Conservation (phyloP, 2,329 filamentous ascomycete genomes). For the Pyrenochaeta sp. region DNA sequence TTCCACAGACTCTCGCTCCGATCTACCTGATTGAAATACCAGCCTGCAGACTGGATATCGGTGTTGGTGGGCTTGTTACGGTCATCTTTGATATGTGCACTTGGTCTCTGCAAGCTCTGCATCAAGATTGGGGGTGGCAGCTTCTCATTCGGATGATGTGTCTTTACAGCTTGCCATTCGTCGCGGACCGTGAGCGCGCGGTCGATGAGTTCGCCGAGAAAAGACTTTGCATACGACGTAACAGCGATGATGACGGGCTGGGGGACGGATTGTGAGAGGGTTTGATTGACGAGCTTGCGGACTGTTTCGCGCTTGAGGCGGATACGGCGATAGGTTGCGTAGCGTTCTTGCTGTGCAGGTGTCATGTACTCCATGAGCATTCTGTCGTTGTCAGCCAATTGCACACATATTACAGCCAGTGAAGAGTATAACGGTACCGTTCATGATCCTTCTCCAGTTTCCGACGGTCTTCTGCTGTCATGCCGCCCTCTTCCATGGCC, state of each 20-base stretch:
- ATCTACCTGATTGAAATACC: slow-evolving; percentile 35
- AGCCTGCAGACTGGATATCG: slow-evolving; percentile 37
- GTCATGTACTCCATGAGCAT: slow-evolving; percentile 73
- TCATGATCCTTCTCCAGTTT: slow-evolving; percentile 74
- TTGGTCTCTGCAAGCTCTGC: slow-evolving; percentile 38
- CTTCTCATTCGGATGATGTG: slow-evolving; percentile 43
- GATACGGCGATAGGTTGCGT: slow-evolving; percentile 74
- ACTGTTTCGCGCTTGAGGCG: slow-evolving; percentile 75
- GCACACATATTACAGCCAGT: neutral
- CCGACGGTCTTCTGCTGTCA: slow-evolving; percentile 65
- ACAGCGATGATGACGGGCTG: slow-evolving; percentile 78
- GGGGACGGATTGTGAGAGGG: slow-evolving; percentile 80
- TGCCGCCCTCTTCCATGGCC: slow-evolving; percentile 59
- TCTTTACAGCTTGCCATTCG: slow-evolving; percentile 69
- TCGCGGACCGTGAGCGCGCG: slow-evolving; percentile 73
- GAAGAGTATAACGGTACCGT: slow-evolving; percentile 43
- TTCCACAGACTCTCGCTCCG: slow-evolving; percentile 35
- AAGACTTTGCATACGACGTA: slow-evolving; percentile 78
- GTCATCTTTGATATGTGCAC: slow-evolving; percentile 37
- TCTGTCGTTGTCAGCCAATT: slow-evolving; percentile 19
- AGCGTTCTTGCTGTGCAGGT: slow-evolving; percentile 72
- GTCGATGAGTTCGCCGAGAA: slow-evolving; percentile 79
- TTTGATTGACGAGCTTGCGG: slow-evolving; percentile 79
- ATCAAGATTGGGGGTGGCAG: slow-evolving; percentile 35
- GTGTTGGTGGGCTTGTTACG: slow-evolving; percentile 36